These are phyloP conservation scores for Polysphondylium violaceum DNA, from an alignment of 78 protist species.

Conservation along the genomic window DNA sequence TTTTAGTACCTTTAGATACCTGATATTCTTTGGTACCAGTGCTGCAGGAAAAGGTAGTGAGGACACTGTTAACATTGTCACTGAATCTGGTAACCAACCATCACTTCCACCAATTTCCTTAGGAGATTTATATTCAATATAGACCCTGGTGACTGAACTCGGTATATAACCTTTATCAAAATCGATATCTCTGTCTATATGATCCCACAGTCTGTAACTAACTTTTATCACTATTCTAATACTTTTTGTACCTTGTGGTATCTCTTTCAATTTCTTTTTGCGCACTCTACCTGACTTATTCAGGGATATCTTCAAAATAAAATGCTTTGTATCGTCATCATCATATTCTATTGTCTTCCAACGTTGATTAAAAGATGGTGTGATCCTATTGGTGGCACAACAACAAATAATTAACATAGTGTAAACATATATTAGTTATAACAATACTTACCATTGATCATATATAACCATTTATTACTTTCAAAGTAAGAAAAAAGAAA, in stretches of 20 bases:
- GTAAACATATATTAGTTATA: no score
- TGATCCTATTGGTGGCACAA: neutral
- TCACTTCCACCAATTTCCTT: neutral
- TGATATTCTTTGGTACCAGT: neutral
- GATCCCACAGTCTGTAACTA: no score
- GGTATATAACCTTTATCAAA: neutral
- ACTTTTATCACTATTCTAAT: neutral
- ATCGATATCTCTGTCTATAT: no score
- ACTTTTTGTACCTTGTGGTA: neutral
- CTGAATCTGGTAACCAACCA: neutral
- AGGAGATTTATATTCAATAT: no score
- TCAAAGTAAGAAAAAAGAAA: no score
- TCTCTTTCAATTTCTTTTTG: no score
- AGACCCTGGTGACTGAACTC: neutral
- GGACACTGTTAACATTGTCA: neutral
- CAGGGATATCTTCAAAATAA: neutral
- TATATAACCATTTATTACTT: no score
- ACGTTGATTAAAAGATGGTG: neutral
- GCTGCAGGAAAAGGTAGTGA: neutral
- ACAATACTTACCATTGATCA: no score
- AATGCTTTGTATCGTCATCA: neutral
- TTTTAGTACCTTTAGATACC: neutral
- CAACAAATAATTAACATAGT: no score
- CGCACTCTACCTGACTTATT: neutral
- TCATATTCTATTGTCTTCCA: neutral